Percentiles rank a stretch among this genome's conserved stretches.
These are phyloP conservation scores for Brassica cretica DNA, from an alignment of 345 rosid species.

Conservation along the genomic window DNA sequence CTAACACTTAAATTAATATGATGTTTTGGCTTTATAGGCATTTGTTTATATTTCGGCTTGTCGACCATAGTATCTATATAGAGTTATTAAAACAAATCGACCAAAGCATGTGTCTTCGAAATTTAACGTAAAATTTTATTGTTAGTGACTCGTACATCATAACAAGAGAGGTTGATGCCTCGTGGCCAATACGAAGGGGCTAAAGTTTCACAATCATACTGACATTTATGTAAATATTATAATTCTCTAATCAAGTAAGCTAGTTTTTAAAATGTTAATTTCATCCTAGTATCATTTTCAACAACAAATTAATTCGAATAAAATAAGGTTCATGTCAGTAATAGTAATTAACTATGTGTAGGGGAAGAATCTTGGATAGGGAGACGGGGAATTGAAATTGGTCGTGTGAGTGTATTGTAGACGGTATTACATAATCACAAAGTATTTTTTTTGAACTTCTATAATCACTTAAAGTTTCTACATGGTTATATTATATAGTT, in stretches of 20 bases:
- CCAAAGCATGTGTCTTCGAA: constrained; percentile 27
- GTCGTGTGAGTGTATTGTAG: constrained; percentile 35
- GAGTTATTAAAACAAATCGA: constrained; percentile 6
- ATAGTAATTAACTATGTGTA: constrained; percentile 16
- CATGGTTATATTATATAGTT: constrained; percentile 29
- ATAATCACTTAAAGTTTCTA: constrained; percentile 25
- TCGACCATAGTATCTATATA: constrained; percentile 3
- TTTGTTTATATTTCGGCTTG: constrained; percentile 17
- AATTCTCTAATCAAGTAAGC: not conserved
- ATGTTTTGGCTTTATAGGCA: constrained; percentile 17
- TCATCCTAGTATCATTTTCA: constrained; percentile 18
- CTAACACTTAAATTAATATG: constrained; percentile 19
- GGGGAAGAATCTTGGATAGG: constrained; percentile 35
- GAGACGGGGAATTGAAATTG: constrained; percentile 1
- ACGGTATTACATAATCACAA: constrained; percentile 35
- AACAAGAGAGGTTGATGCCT: constrained; percentile 27
- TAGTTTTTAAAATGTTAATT: not conserved
- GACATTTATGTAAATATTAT: not conserved
- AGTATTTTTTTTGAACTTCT: constrained; percentile 6
- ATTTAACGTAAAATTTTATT: constrained; percentile 18
- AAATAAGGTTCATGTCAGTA: constrained; percentile 5
- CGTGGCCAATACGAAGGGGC: constrained; percentile 30
- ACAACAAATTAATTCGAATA: not conserved
- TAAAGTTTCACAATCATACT: constrained; percentile 22
- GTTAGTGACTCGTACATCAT: constrained; percentile 34